These are phyloP conservation scores for Elaeagnus macrophylla DNA, from an alignment of 306 rosid genomes.

Conservation along the genomic window DNA sequence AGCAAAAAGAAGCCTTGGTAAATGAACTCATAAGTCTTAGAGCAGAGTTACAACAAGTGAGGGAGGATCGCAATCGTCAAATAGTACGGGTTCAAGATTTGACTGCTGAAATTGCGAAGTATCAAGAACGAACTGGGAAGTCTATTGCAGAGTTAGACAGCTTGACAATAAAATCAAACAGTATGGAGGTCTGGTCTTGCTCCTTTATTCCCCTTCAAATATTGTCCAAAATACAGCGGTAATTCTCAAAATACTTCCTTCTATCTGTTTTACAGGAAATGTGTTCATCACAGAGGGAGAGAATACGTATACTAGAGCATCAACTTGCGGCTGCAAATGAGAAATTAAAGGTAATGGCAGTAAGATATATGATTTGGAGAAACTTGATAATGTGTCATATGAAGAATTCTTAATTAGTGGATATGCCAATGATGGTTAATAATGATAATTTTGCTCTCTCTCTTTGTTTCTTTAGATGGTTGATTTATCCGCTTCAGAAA, in stretches of 20 bases:
- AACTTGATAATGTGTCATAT: background rate
- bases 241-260: slow-evolving; percentile 6
- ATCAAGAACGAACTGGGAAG: slow-evolving; percentile 33
- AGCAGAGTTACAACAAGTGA: slow-evolving; percentile 63
- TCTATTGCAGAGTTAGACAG: slow-evolving; percentile 50
- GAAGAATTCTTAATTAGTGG: background rate
- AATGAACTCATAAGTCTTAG: slow-evolving; percentile 59
- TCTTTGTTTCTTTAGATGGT: slow-evolving; percentile 30
- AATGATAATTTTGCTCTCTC: slow-evolving; percentile 1
- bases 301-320: slow-evolving; percentile 39
- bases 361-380: slow-evolving; percentile 7
- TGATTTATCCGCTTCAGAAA: slow-evolving; percentile 55
- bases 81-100: slow-evolving; percentile 38
- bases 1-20: slow-evolving; percentile 43
- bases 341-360: slow-evolving; percentile 47
- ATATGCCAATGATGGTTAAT: background rate
- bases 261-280: slow-evolving; percentile 43
- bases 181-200: slow-evolving; percentile 52
- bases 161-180: slow-evolving; percentile 44
- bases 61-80: slow-evolving; percentile 71
- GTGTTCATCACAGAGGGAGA: slow-evolving; percentile 69
- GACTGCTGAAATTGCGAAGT: slow-evolving; percentile 42
- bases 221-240: background rate
- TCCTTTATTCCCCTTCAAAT: background rate
- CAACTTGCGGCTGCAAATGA: slow-evolving; percentile 53